Conservation (phyloP, 768 basidiomycete genomes). For the Mycena alexandri region DNA sequence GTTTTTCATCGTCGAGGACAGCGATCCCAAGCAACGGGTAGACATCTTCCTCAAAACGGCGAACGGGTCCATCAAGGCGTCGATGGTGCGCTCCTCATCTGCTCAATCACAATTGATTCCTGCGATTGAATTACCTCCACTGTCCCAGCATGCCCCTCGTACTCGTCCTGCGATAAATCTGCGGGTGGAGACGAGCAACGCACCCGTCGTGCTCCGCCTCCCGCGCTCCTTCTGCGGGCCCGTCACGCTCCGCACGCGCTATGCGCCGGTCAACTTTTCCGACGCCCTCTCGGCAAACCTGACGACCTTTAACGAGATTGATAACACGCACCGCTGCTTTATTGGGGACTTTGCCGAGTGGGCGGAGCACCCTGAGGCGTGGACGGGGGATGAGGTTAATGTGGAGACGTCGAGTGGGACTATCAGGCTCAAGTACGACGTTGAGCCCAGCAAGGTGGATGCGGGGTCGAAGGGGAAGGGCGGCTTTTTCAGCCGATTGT, state of each 20-base stretch:
- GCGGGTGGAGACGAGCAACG: conserved; percentile 43
- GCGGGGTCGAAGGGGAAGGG: too few relatives aligned
- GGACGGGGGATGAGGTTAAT: conserved; percentile 55
- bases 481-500: too few relatives aligned
- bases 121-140: too few relatives aligned
- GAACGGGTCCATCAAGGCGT: conserved; percentile 45
- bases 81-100: conserved; percentile 12
- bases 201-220: conserved; percentile 50
- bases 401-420: conserved; percentile 51
- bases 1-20: conserved; percentile 49
- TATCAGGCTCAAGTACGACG: too few relatives aligned
- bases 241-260: conserved; percentile 47
- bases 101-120: not conserved
- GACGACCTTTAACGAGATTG: conserved; percentile 50
- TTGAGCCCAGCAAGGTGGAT: too few relatives aligned
- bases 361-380: conserved; percentile 40
- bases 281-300: conserved; percentile 46
- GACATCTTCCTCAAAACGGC: conserved; percentile 38
- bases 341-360: conserved; percentile 55
- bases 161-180: conserved; percentile 44
- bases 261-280: conserved; percentile 50
- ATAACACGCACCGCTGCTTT: conserved; percentile 52
- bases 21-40: conserved; percentile 31
- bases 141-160: conserved; percentile 4
- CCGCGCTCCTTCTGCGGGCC: conserved; percentile 58